Evolutionary conservation across 179 eudicot genomes (phyloP).

Genomic region (Carnegiea gigantea): DNA sequence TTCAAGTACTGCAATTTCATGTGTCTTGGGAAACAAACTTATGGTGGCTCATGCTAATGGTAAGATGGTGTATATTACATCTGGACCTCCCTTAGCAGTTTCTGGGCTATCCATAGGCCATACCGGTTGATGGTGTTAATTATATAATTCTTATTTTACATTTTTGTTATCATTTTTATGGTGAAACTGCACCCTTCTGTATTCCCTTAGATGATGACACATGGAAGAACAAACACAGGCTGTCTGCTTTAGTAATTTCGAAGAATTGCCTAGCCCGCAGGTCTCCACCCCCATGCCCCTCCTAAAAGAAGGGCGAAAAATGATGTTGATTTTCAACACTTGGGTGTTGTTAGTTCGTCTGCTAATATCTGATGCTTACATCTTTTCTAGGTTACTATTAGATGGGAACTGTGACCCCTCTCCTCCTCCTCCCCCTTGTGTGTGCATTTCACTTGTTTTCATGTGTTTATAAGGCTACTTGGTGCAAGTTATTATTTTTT

Average conservation of each 20-base stretch:
- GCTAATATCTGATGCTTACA: neutral
- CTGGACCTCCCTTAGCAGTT: neutral
- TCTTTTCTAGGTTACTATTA: neutral
- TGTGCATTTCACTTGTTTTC: neutral
- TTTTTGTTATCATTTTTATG: too few species aligned
- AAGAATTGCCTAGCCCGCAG: neutral
- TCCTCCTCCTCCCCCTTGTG: conserved; percentile 8
- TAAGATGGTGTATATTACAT: neutral
- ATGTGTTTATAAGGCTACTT: conserved; percentile 1
- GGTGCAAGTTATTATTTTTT: conserved; percentile 7
- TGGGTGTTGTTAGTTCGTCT: too few species aligned
- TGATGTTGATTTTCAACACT: too few species aligned
- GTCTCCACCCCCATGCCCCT: neutral
- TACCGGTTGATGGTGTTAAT: neutral
- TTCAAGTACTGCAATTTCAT: too few species aligned
- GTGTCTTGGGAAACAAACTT: neutral
- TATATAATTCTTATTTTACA: neutral
- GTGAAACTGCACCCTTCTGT: too few species aligned
- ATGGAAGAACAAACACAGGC: neutral
- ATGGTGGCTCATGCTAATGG: neutral
- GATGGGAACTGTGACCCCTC: neutral
- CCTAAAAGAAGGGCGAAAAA: neutral
- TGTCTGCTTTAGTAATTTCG: neutral
- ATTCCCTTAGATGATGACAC: neutral
- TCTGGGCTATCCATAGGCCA: neutral